These are phyloP conservation scores for Fusarium nelsonii DNA, from an alignment of 2,329 filamentous ascomycete genomes.

Conservation along the genomic window DNA sequence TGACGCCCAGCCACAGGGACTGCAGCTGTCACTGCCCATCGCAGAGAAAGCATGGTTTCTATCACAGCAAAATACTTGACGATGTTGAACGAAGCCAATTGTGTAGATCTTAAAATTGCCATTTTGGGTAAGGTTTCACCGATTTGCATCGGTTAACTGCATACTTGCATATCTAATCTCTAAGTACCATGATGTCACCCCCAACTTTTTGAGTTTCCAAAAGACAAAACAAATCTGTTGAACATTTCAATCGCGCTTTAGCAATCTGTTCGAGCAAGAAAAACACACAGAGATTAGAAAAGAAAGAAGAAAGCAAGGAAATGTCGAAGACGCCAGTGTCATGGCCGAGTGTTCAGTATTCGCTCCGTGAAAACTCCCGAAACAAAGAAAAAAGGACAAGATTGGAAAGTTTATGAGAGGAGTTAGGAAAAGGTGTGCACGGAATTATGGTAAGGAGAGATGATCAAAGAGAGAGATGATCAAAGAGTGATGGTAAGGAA, in stretches of 20 bases:
- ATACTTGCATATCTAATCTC: slow-evolving; percentile 43
- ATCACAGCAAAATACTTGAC: slow-evolving; percentile 12
- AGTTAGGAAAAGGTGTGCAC: too few relatives aligned
- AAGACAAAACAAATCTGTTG: slow-evolving; percentile 10
- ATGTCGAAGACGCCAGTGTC: slow-evolving; percentile 6
- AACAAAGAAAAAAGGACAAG: background rate
- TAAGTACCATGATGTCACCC: slow-evolving; percentile 35
- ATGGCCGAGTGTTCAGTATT: background rate
- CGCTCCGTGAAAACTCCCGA: background rate
- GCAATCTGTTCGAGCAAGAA: slow-evolving; percentile 1
- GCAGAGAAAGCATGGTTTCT: slow-evolving; percentile 38
- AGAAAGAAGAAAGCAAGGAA: background rate
- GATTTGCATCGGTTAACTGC: slow-evolving; percentile 37
- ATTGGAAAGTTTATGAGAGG: background rate
- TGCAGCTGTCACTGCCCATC: slow-evolving; percentile 20
- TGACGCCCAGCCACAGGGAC: slow-evolving; percentile 11
- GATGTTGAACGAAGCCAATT: slow-evolving; percentile 34
- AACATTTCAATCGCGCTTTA: slow-evolving; percentile 6
- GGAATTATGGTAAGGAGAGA: background rate
- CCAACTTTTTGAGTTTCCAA: slow-evolving; percentile 7
- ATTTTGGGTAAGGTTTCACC: slow-evolving; percentile 31
- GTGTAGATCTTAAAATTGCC: slow-evolving; percentile 39
- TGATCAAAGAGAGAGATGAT: too few relatives aligned
- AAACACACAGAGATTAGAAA: background rate
- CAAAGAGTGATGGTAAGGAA: background rate